phyloP scores from a whole-genome alignment of 495 filamentous ascomycete species.

The Diplogelasinospora grovesii region DNA sequence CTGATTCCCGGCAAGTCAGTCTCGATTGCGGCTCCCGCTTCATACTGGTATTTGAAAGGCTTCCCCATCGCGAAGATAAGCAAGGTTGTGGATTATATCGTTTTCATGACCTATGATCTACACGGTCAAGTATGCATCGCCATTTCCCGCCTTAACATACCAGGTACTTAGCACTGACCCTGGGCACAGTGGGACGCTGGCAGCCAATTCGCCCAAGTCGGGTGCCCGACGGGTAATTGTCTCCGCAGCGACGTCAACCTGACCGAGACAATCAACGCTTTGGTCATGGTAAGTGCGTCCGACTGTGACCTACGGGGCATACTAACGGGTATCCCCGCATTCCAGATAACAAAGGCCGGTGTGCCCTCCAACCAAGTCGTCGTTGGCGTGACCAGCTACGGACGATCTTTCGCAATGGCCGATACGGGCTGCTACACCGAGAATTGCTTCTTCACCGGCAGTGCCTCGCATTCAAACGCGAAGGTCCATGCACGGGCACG shows the following conservation, averaged over 20 bases:
- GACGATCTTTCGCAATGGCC: too few species aligned
- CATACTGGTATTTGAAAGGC: slow-evolving; percentile 23
- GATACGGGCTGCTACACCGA: too few species aligned
- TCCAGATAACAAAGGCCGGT: too few species aligned
- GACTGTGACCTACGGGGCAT: too few species aligned
- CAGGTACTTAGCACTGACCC: background rate
- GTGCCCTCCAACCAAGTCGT: too few species aligned
- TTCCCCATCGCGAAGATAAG: slow-evolving; percentile 24
- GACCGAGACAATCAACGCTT: slow-evolving; percentile 33
- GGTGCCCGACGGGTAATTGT: slow-evolving; percentile 17
- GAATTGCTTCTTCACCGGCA: too few species aligned
- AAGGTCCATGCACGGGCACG: slow-evolving; percentile 27
- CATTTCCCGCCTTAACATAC: background rate
- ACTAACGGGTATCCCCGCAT: too few species aligned
- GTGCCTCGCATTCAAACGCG: background rate
- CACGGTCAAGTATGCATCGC: slow-evolving; percentile 9
- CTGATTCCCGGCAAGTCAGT: slow-evolving; percentile 18
- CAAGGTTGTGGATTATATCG: slow-evolving; percentile 22
- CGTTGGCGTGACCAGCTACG: too few species aligned
- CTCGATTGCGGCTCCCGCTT: slow-evolving; percentile 24
- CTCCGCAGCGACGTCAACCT: slow-evolving; percentile 32
- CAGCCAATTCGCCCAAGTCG: slow-evolving; percentile 11
- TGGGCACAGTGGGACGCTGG: slow-evolving; percentile 11
- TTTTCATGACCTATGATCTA: slow-evolving; percentile 28
- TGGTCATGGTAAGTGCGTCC: too few species aligned